Base-by-base conservation (phyloP, 345 rosid species). In the Lumnitzera littorea region DNA sequence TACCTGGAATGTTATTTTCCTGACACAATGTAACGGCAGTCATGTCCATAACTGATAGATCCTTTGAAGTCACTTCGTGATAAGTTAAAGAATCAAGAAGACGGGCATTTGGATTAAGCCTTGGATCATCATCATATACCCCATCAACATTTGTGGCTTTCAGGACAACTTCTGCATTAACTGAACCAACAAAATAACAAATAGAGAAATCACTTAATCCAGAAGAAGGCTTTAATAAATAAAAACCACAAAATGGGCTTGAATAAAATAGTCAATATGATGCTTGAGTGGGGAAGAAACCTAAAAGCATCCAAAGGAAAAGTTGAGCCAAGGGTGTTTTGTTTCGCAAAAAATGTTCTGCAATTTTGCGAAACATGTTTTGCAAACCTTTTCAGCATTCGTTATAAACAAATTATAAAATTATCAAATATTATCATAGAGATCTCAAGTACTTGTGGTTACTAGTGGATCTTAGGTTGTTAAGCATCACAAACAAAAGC, bases 1-100 rank as follows among this genome's bases (percentile, higher is more conserved):
- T 72, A 87, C 98, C 97, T 8, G 98, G 97, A 65, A 92, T 89
- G 70, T 85, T 87, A 61, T 92, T 92, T 76, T 92, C 99, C 81
- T 89, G 97, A 76, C 96, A 92, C 55, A 94, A 71, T 51, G 99
- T 89, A 65, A 87, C 78, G 66, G 97, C 96, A 36, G 99, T 92
- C 99, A 92, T 81, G 74, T 92, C 97, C 99, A 92, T 92, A 4
- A 92, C 97, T 0, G 96, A 89, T 57, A 92, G 90, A 71, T 89
- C 97, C 70, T 83, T 94, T 1, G 91, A 87, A 51, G 88, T 86
- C 65, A 94, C 95, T 63, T 94, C 97, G 0, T 87, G 84, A 78
- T 86, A 90, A 11, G 97, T 87, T 24, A 86, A 67, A 49, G 89
- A 71, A 17, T 90, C 88, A 27, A 80, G 90, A 53, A 94, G 94